These are phyloP conservation scores for Tuber borchii DNA, from an alignment of 495 filamentous ascomycete genomes.

Conservation along the genomic window DNA sequence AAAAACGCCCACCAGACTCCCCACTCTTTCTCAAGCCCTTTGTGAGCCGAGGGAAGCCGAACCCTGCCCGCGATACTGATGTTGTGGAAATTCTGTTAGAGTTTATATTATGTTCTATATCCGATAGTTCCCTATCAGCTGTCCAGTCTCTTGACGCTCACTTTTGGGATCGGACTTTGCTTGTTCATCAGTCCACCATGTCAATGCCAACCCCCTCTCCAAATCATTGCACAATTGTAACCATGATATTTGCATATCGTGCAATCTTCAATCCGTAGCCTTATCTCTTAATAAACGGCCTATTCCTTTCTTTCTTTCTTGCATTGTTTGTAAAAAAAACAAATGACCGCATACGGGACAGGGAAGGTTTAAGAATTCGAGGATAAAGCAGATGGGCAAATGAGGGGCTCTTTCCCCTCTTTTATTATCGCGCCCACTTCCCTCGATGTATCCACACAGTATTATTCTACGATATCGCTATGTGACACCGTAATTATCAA, in stretches of 20 bases:
- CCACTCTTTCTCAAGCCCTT: background rate
- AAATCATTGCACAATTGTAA: background rate
- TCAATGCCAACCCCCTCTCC: background rate
- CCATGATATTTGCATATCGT: background rate
- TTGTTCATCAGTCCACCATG: background rate
- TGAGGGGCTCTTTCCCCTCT: constrained; percentile 2
- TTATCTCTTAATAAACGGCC: background rate
- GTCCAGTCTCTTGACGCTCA: background rate
- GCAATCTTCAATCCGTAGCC: background rate
- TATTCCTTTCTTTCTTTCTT: background rate
- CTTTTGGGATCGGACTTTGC: background rate
- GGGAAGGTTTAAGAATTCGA: background rate
- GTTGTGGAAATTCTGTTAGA: background rate
- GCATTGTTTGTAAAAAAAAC: background rate
- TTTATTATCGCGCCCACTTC: constrained; percentile 1
- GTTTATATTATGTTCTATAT: background rate
- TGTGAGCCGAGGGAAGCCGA: background rate
- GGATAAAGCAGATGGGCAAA: background rate
- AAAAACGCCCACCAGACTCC: background rate
- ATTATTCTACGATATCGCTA: background rate
- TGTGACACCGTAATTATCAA: background rate
- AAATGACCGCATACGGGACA: constrained; percentile 1
- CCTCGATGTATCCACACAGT: background rate
- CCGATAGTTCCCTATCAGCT: constrained; percentile 1
- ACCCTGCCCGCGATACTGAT: background rate